These are phyloP conservation scores for Neocatenulostroma microsporum DNA, from an alignment of 2,329 filamentous ascomycete genomes.

Conservation along the genomic window DNA sequence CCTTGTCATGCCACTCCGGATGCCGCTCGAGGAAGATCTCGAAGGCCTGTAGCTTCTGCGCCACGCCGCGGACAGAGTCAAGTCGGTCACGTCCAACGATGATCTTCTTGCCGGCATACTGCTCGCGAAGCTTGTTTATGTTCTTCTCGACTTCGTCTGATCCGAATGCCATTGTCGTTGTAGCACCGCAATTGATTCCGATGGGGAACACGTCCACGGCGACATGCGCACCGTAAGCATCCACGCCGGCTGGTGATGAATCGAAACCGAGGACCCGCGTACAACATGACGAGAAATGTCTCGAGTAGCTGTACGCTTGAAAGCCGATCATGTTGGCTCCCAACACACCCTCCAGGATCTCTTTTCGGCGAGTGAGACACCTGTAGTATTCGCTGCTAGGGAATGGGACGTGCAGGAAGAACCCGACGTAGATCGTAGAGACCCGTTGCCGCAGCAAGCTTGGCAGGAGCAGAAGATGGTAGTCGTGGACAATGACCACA, in stretches of 20 bases:
- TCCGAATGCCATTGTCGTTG: conserved; percentile 66
- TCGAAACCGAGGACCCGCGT: conserved; percentile 85
- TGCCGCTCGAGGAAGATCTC: conserved; percentile 85
- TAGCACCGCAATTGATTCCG: conserved; percentile 79
- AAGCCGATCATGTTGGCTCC: conserved; percentile 92
- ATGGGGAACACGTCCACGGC: conserved; percentile 92
- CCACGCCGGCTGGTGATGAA: conserved; percentile 74
- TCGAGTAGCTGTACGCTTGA: conserved; percentile 90
- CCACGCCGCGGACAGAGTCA: conserved; percentile 83
- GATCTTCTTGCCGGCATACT: conserved; percentile 86
- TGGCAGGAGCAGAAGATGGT: conserved; percentile 83
- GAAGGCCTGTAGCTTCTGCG: conserved; percentile 93
- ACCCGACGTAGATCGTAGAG: conserved; percentile 86
- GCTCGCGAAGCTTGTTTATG: conserved; percentile 60
- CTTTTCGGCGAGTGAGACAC: conserved; percentile 79
- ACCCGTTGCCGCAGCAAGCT: conserved; percentile 78
- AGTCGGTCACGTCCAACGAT: conserved; percentile 93
- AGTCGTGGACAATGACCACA: conserved; percentile 87
- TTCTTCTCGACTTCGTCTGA: conserved; percentile 60
- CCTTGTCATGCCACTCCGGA: conserved; percentile 84
- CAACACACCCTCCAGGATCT: conserved; percentile 80
- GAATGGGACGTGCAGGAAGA: conserved; percentile 91
- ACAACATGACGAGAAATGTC: conserved; percentile 91
- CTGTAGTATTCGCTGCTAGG: conserved; percentile 93
- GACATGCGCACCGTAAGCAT: conserved; percentile 81